Evolutionary conservation across 495 filamentous ascomycete genomes (phyloP).

Genomic region (Podospora fimiseda): DNA sequence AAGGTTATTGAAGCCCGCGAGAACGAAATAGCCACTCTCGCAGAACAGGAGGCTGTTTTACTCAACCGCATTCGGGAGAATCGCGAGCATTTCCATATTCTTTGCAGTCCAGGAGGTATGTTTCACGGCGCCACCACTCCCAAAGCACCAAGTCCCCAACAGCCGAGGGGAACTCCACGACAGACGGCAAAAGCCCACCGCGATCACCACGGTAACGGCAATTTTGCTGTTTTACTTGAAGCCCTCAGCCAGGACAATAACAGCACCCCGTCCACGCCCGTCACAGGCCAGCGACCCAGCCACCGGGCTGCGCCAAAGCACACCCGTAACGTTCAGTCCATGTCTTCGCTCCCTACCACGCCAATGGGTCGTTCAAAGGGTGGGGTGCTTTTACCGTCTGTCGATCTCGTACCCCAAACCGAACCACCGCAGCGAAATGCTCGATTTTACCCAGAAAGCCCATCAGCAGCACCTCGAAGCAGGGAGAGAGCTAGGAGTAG

Average conservation of each 20-base stretch:
- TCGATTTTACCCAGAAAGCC: conserved; percentile 26
- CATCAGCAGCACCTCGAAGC: conserved; percentile 11
- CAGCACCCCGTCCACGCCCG: conserved; percentile 60
- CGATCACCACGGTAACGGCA: conserved; percentile 38
- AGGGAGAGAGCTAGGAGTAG: conserved; percentile 52
- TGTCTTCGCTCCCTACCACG: conserved; percentile 77
- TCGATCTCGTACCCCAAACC: conserved; percentile 51
- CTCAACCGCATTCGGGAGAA: conserved; percentile 82
- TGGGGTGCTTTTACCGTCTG: conserved; percentile 46
- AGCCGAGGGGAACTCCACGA: conserved; percentile 37
- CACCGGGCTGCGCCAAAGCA: conserved; percentile 49
- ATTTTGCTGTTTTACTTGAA: conserved; percentile 72
- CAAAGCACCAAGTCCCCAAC: conserved; percentile 45
- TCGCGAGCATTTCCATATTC: conserved; percentile 68
- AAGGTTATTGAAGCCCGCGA: conserved; percentile 62
- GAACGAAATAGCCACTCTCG: conserved; percentile 57
- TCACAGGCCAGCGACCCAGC: conserved; percentile 33
- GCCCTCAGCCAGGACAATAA: conserved; percentile 68
- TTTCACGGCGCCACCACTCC: conserved; percentile 50
- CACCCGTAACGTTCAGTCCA: conserved; percentile 61
- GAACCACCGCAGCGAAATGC: conserved; percentile 39
- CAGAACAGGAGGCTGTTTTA: conserved; percentile 67
- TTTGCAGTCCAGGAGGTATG: conserved; percentile 51
- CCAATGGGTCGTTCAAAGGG: conserved; percentile 47
- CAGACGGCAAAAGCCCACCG: conserved; percentile 42